Evolutionary conservation across 192 early-diverging fungal genomes (phyloP).

Genomic region (Haplosporangium gracile): DNA sequence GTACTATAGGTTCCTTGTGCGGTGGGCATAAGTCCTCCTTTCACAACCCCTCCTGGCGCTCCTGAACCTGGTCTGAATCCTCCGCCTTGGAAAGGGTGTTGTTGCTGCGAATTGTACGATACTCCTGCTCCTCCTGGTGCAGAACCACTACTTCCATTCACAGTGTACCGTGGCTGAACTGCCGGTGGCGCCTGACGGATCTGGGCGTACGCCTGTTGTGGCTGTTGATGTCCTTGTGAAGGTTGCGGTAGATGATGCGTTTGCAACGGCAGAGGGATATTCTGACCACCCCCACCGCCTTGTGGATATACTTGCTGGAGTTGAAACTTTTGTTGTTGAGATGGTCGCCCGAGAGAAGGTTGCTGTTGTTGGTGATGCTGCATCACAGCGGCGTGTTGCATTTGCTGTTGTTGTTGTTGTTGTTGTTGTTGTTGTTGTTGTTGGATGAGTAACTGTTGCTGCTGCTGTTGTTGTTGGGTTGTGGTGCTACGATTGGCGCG

Average conservation of each 20-base stretch:
- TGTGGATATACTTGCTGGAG: conserved; percentile 3
- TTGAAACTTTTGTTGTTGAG: conserved; percentile 16
- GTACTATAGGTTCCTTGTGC: conserved; percentile 54
- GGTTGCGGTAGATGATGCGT: background rate
- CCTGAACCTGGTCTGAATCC: background rate
- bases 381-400: background rate
- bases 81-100: background rate
- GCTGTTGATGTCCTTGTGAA: background rate
- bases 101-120: conserved; percentile 8
- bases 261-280: background rate
- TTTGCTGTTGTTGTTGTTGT: conserved; percentile 17
- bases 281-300: background rate
- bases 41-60: background rate
- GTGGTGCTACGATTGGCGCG: conserved; percentile 27
- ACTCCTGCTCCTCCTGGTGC: background rate
- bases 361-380: conserved; percentile 4
- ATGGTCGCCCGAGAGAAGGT: background rate
- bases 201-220: conserved; percentile 23
- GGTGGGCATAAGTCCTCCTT: background rate
- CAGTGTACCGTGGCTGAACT: conserved; percentile 2
- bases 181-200: background rate
- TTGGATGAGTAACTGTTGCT: conserved; percentile 20
- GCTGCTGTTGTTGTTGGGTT: conserved; percentile 9
- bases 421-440: conserved; percentile 26
- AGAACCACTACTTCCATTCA: background rate